Base-by-base conservation (phyloP, 768 basidiomycete species). In the Boletus rufocinnamomeus region DNA sequence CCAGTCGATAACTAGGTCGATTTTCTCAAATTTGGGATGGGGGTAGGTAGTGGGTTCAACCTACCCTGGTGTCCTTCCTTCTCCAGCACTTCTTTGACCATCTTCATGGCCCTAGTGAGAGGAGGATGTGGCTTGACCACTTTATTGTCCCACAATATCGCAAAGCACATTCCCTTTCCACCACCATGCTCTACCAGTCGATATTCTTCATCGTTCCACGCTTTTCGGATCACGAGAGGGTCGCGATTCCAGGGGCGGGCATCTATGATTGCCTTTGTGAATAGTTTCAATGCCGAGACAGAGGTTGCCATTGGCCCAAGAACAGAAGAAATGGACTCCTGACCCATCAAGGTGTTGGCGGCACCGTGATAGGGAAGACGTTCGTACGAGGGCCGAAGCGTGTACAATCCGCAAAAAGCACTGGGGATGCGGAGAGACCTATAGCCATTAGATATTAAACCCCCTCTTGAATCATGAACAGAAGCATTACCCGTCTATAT, bases 391-490 rank as follows among this genome's bases (percentile, higher is more conserved):
- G 89, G 88, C 2, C 90, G 82, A 32, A 95, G 76, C 6, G 84
- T 85, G 70, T 91, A 95, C 19, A 89, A 61, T 1, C 88, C 88
- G 58, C 83, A 84, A 67, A 90, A 87, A 0, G 79, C 81, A 6
- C 84, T 73, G 1, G 92, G 92, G 51, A 90, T 87, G 28, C 91
- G 86, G 38, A 91, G 71, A 4, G 90, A 91, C 6, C 88, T 89
- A 64, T 14, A 9, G 16, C 1, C 7, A 11, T 38, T 49, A 10
- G 1, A 49, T 45, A 21, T 51, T 28, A 37, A 35, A 19, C 14
- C 27, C 28, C 10, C 7, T 11, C 3, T 23, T 38, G 9, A 21
- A 46, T 30, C n/a, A 10, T 19, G 40, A 51, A 38, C 9, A 23
- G 32, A 45, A 50, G 47, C 10, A 49, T 66, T 66, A 89, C 88